Evolutionary conservation across 768 basidiomycete species (phyloP), one percentile per base, ranked within the genome.

Genomic region (Collybiopsis luxurians): DNA sequence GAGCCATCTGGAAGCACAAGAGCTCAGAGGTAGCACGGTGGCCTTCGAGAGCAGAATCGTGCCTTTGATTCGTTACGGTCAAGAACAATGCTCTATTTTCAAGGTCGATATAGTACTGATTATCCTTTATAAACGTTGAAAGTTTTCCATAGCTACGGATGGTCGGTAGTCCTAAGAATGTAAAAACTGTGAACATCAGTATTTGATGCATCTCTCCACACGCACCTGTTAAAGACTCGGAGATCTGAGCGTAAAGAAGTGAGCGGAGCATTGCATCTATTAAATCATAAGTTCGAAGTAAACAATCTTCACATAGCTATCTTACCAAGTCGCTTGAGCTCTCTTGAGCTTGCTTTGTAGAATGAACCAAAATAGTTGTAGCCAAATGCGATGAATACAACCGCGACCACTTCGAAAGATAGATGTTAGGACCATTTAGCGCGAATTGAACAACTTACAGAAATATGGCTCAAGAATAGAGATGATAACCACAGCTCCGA

Each of bases 211-310:
- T 17, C 23, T 28, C 30, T 21, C 26, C 7, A 12, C 7, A 44
- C 63, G 12, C 54, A 73, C 89, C 64, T 15, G 84, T 84, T 3
- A 92, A 73, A 1, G 85, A 88, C 67, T 92, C 90, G 0, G 87
- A 82, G 64, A 92, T 87, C 63, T 90, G 88, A 0, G 88, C 81
- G 66, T 92, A 92, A 11, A 92, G 77, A 9, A 86, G 71, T 2
- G 87, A 89, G 42, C 90, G 86, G 4, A 92, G 75, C 73, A 88
- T 82, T 7, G 86, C 77, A 66, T 90, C 89, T 49, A 1, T 45
- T 7, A 30, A 47, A 47, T 30, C 46, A 30, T 13, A 7, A 47
- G 17, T 13, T 45, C 12, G 12, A 5, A 4, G 19, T 7, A 47
- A n/a, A n/a, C 28, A 9, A 19, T 4, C 28, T 12, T 15, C 26